Base-by-base conservation (phyloP, 768 basidiomycete genomes). In the Boletus fagicola region DNA sequence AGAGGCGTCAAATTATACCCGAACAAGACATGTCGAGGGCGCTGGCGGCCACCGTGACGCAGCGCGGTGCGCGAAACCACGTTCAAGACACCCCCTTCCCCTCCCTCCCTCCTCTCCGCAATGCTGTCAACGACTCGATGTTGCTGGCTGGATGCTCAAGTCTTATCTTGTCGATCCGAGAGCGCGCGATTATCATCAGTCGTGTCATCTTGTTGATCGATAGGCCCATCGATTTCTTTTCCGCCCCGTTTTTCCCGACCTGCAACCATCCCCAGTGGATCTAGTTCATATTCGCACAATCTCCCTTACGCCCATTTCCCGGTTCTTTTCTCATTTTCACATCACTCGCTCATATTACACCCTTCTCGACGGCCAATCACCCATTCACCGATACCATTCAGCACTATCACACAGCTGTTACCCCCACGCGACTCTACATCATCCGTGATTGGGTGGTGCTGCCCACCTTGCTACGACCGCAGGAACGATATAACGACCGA, bases 161-260 rank as follows among this genome's bases (percentile, higher is more conserved):
- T 61, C 58, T 56, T 61, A 63, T 59, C 60, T 56, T 53, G 59
- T 65, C 66, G 63, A 69, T 77, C 77, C 69, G 75, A 74, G 71
- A 61, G 59, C 47, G 65, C 59, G 54, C 58, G 64, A 61, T 68
- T 65, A 57, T 59, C 62, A 65, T 67, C 62, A 57, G 58, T 65
- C 74, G 71, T 67, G 63, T 53, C 49, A 61, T 73, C 74, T 78
- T 71, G 78, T 77, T 71, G 78, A 80, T 80, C 75, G 76, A 79
- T 80, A 68, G 72, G 49, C 54, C 38, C 38, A 66, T 65, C 67
- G 69, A 63, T 68, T 60, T 65, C 65, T 58, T 64, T 67, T 64
- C 64, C 62, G 64, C 67, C 61, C 65, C 66, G 64, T 53, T 58
- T 62, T 52, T 52, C 58, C 60, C 58, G 56, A 53, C 44, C 26